Evolutionary conservation across 192 early-diverging fungal genomes (phyloP).

Genomic region (Hyaloraphidium curvatum): DNA sequence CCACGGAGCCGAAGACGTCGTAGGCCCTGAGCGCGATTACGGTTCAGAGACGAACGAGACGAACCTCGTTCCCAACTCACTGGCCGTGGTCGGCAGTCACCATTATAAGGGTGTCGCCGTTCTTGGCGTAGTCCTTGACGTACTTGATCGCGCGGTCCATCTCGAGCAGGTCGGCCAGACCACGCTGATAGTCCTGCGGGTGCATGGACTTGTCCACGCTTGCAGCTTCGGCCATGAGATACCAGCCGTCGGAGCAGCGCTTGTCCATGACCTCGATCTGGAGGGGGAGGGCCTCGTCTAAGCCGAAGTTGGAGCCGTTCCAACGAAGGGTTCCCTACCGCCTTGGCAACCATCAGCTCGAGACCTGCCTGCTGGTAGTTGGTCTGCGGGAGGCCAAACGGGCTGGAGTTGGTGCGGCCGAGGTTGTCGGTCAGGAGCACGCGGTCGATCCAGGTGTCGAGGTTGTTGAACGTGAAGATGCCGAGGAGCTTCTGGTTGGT

Average conservation of each 20-base stretch:
- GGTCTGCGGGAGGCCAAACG: not conserved
- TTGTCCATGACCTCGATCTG: slow-evolving; percentile 36
- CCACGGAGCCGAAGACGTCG: slow-evolving; percentile 43
- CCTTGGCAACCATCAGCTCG: not conserved
- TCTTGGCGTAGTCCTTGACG: slow-evolving; percentile 28
- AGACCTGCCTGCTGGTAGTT: not conserved
- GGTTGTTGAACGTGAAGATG: slow-evolving; percentile 31
- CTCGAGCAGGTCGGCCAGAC: slow-evolving; percentile 39
- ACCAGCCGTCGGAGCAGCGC: slow-evolving; percentile 37
- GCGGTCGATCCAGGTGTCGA: slow-evolving; percentile 48
- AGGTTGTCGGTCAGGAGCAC: not conserved
- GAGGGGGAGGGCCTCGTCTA: too few relatives aligned
- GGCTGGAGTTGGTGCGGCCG: not conserved
- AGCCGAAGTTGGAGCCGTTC: too few relatives aligned
- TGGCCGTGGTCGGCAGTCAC: slow-evolving; percentile 46
- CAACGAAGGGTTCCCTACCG: too few relatives aligned
- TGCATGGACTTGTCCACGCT: slow-evolving; percentile 43
- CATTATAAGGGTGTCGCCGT: slow-evolving; percentile 34
- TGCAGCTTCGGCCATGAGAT: slow-evolving; percentile 44
- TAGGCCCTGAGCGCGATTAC: too few relatives aligned
- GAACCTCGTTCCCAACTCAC: too few relatives aligned
- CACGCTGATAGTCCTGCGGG: slow-evolving; percentile 38
- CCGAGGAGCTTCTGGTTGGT: slow-evolving; percentile 34
- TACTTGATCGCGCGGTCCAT: slow-evolving; percentile 36
- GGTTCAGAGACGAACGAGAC: too few relatives aligned